Evolutionary conservation across 2,329 filamentous ascomycete species (phyloP).

Genomic region (Alternaria gansuensis): DNA sequence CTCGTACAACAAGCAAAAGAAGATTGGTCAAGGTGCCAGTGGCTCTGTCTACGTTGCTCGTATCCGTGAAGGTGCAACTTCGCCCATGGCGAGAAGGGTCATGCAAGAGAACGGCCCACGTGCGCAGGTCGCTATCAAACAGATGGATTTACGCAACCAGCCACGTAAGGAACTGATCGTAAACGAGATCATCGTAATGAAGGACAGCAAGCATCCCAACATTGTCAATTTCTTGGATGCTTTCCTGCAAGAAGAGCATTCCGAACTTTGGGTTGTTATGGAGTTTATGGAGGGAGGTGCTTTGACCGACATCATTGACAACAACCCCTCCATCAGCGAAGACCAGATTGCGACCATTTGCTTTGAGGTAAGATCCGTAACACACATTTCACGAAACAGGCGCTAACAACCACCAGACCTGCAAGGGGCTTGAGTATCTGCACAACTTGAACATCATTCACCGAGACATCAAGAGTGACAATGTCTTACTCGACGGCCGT

Average conservation of each 20-base stretch:
- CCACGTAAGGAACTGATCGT: constrained; percentile 98
- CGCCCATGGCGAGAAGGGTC: constrained; percentile 78
- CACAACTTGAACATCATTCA: constrained; percentile 98
- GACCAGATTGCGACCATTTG: constrained; percentile 98
- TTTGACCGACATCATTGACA: constrained; percentile 97
- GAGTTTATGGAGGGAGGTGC: constrained; percentile 99
- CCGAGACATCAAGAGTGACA: constrained; percentile 99
- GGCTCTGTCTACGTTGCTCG: constrained; percentile 98
- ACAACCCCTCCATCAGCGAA: constrained; percentile 91
- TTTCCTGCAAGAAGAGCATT: constrained; percentile 92
- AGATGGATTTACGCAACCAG: constrained; percentile 98
- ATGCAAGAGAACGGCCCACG: constrained; percentile 80
- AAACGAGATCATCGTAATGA: constrained; percentile 99
- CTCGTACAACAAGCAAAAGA: constrained; percentile 99
- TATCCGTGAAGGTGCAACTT: constrained; percentile 87
- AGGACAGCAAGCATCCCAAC: constrained; percentile 96
- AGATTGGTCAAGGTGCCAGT: constrained; percentile 98
- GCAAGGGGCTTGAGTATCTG: constrained; percentile 91
- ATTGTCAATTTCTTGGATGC: constrained; percentile 99
- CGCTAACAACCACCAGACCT: constrained; percentile 72
- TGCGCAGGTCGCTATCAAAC: constrained; percentile 96
- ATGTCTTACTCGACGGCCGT: constrained; percentile 90
- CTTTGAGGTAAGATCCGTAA: constrained; percentile 74
- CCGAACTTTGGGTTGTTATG: constrained; percentile 99
- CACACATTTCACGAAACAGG: background rate